Evolutionary conservation across 306 rosid species (phyloP).

Genomic region (Prunus davidiana): DNA sequence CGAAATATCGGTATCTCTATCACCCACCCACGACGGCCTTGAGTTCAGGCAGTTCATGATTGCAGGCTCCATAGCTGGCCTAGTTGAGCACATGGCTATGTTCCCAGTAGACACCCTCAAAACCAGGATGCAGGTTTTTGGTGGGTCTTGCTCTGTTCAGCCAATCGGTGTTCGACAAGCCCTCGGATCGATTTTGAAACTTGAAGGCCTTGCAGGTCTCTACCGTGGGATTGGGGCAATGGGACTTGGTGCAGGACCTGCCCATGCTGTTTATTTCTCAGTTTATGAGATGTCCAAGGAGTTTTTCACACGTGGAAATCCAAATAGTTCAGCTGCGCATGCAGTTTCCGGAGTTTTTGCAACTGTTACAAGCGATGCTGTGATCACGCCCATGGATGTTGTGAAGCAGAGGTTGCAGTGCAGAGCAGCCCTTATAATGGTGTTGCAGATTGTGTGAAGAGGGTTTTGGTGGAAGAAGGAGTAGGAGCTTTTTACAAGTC

Average conservation of each 20-base stretch:
- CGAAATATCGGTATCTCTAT: slow-evolving; percentile 25
- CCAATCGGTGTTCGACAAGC: slow-evolving; percentile 65
- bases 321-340: slow-evolving; percentile 44
- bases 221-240: slow-evolving; percentile 83
- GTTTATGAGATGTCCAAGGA: slow-evolving; percentile 68
- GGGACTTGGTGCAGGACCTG: slow-evolving; percentile 95
- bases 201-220: slow-evolving; percentile 67
- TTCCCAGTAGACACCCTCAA: slow-evolving; percentile 90
- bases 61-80: slow-evolving; percentile 80
- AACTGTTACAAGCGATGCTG: slow-evolving; percentile 74
- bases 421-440: slow-evolving; percentile 69
- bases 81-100: slow-evolving; percentile 83
- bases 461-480: slow-evolving; percentile 77
- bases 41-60: slow-evolving; percentile 82
- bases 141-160: slow-evolving; percentile 56
- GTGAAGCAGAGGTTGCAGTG: slow-evolving; percentile 90
- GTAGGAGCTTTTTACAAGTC: slow-evolving; percentile 69
- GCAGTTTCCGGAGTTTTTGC: slow-evolving; percentile 78
- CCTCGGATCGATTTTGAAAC: slow-evolving; percentile 50
- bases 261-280: slow-evolving; percentile 85
- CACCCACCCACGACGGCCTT: slow-evolving; percentile 68
- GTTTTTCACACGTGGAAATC: slow-evolving; percentile 41
- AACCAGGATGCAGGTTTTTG: slow-evolving; percentile 75
- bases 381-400: slow-evolving; percentile 89
- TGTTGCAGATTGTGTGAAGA: slow-evolving; percentile 62